Evolutionary conservation across 441 rosid genomes (phyloP).

Genomic region (Eutrema salsugineum): DNA sequence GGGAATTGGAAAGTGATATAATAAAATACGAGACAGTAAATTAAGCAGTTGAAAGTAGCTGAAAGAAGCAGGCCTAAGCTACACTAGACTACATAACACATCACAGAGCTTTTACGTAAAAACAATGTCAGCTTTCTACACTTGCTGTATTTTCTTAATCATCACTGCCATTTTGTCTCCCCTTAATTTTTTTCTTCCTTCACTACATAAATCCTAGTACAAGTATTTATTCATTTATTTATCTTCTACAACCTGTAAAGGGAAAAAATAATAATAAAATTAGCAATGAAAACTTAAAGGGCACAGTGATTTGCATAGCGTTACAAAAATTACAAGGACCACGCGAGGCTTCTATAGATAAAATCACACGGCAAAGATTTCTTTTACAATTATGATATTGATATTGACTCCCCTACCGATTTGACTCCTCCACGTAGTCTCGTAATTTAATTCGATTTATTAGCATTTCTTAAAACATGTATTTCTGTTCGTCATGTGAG

Average conservation of each 20-base stretch:
- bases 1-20: not conserved
- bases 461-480: not conserved
- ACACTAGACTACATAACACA: constrained; percentile 18
- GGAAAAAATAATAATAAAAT: not conserved
- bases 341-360: constrained; percentile 14
- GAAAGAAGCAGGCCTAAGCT: constrained; percentile 23
- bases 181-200: not conserved
- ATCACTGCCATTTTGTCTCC: constrained; percentile 23
- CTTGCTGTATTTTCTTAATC: constrained; percentile 26
- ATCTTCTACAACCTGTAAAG: constrained; percentile 5
- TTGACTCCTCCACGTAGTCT: constrained; percentile 19
- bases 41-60: constrained; percentile 18
- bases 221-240: not conserved
- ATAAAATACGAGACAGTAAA: constrained; percentile 16
- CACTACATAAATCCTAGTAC: constrained; percentile 22
- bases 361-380: constrained; percentile 40
- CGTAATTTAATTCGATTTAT: not conserved
- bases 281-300: not conserved
- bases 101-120: constrained; percentile 25
- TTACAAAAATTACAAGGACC: not conserved
- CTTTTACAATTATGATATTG: constrained; percentile 26
- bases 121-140: constrained; percentile 25
- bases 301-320: not conserved
- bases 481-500: constrained; percentile 22
- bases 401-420: constrained; percentile 29